Evolutionary conservation across 495 filamentous ascomycete species (phyloP).

Genomic region (Aspergillus saccharolyticus): DNA sequence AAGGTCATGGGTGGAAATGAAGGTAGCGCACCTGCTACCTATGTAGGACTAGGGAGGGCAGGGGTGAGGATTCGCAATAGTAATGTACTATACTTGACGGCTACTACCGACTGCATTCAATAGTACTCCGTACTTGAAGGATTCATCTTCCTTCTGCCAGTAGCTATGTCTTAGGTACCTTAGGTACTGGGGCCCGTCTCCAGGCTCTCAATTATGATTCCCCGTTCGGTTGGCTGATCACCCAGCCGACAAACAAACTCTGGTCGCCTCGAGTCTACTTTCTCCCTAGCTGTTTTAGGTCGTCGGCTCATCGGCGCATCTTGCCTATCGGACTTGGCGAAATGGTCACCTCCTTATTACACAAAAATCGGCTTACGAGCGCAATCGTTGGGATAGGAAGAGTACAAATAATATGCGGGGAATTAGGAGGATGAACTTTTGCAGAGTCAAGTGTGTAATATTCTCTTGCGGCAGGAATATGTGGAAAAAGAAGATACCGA

Average conservation of each 20-base stretch:
- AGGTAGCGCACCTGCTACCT: too few species aligned
- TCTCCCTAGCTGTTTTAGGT: slow-evolving; percentile 4
- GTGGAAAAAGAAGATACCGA: too few species aligned
- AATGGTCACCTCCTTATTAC: background rate
- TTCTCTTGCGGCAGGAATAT: background rate
- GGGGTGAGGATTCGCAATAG: too few species aligned
- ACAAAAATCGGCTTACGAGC: too few species aligned
- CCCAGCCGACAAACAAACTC: slow-evolving; percentile 7
- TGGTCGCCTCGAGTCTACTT: background rate
- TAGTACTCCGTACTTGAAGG: too few species aligned
- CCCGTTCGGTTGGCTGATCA: slow-evolving; percentile 3
- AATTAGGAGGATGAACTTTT: background rate
- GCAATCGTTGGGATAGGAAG: too few species aligned
- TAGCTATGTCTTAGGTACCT: background rate
- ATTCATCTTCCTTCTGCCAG: background rate
- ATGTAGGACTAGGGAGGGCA: too few species aligned
- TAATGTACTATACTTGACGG: too few species aligned
- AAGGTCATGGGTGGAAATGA: too few species aligned
- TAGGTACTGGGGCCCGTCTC: too few species aligned
- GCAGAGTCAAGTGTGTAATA: background rate
- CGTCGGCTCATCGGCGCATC: slow-evolving; percentile 17
- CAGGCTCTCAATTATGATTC: background rate
- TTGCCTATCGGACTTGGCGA: slow-evolving; percentile 8
- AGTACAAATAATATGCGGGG: too few species aligned
- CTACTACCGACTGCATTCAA: too few species aligned